phyloP scores from a whole-genome alignment of 1,139 yeast species.

The Geotrichum bryndzae region DNA sequence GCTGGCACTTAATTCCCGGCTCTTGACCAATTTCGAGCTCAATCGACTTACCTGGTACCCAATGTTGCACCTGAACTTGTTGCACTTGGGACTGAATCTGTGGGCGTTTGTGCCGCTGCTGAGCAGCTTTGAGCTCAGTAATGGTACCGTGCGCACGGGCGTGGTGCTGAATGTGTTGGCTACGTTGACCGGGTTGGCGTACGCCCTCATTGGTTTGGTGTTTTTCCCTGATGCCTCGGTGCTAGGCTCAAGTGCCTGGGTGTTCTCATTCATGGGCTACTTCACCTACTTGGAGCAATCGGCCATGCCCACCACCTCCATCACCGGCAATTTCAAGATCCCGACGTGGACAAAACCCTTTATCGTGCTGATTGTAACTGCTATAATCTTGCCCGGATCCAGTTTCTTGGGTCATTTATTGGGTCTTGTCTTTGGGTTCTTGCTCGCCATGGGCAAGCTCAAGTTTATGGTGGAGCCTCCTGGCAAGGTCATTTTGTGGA shows the following conservation, averaged over 20 bases:
- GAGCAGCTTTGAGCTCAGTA: slow-evolving; percentile 55
- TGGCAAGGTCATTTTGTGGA: slow-evolving; percentile 54
- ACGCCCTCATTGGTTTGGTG: slow-evolving; percentile 50
- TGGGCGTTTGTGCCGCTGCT: slow-evolving; percentile 58
- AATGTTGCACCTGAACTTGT: slow-evolving; percentile 53
- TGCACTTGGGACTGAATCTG: slow-evolving; percentile 64
- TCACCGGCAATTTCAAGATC: slow-evolving; percentile 33
- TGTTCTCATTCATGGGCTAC: slow-evolving; percentile 63
- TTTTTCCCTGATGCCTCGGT: slow-evolving; percentile 52
- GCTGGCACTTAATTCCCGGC: slow-evolving; percentile 48
- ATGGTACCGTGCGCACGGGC: slow-evolving; percentile 88
- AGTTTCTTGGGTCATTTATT: slow-evolving; percentile 69
- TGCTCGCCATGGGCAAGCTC: slow-evolving; percentile 53
- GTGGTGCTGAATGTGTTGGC: slow-evolving; percentile 69
- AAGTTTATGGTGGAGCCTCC: slow-evolving; percentile 57
- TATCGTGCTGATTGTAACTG: slow-evolving; percentile 45
- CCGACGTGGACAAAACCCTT: slow-evolving; percentile 64
- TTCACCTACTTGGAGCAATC: slow-evolving; percentile 56
- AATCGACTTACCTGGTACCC: slow-evolving; percentile 70
- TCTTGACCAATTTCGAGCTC: slow-evolving; percentile 52
- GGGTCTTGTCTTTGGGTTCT: slow-evolving; percentile 49
- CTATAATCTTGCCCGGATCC: slow-evolving; percentile 50
- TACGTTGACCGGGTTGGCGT: slow-evolving; percentile 62
- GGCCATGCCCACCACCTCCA: slow-evolving; percentile 41
- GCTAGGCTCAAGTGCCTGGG: slow-evolving; percentile 70